Conservation (phyloP, 2,329 filamentous ascomycete species). For the Aspergillus tamarii region DNA sequence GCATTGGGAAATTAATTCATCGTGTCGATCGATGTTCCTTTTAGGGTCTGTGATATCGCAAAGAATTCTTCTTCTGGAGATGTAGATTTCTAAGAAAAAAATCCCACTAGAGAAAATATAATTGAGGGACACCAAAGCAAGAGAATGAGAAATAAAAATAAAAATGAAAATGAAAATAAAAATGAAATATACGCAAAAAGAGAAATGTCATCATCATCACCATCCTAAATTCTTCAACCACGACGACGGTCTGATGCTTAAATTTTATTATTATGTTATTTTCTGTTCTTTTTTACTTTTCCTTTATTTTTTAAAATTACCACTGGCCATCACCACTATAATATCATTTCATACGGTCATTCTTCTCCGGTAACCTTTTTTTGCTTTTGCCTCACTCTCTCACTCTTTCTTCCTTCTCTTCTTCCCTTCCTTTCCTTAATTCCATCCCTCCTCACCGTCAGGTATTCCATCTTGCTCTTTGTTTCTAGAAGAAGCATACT, state of each 20-base stretch:
- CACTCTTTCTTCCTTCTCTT: constrained; percentile 2
- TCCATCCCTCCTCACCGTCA: not conserved
- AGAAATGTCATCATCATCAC: not conserved
- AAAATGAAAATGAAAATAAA: not conserved
- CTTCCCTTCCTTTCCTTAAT: constrained; percentile 6
- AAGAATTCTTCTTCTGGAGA: constrained; percentile 10
- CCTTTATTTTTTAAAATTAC: constrained; percentile 8
- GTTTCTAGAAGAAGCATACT: not conserved
- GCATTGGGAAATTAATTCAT: constrained; percentile 12
- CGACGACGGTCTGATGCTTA: constrained; percentile 2
- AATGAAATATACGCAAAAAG: not conserved
- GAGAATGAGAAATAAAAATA: not conserved
- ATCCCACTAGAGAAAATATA: not conserved
- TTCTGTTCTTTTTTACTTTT: constrained; percentile 7
- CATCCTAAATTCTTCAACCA: not conserved
- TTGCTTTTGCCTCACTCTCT: constrained; percentile 10
- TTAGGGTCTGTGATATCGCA: constrained; percentile 10
- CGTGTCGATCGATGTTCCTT: constrained; percentile 30
- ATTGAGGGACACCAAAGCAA: not conserved
- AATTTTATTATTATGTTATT: constrained; percentile 10
- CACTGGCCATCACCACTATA: not conserved
- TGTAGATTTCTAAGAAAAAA: not conserved
- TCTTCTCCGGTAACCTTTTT: constrained; percentile 4
- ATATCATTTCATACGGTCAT: constrained; percentile 3
- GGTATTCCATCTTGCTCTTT: not conserved